Evolutionary conservation across 1,284 basidiomycete genomes (phyloP), one percentile per base, ranked within the genome.

Genomic region (Bondarzewia mesenterica): DNA sequence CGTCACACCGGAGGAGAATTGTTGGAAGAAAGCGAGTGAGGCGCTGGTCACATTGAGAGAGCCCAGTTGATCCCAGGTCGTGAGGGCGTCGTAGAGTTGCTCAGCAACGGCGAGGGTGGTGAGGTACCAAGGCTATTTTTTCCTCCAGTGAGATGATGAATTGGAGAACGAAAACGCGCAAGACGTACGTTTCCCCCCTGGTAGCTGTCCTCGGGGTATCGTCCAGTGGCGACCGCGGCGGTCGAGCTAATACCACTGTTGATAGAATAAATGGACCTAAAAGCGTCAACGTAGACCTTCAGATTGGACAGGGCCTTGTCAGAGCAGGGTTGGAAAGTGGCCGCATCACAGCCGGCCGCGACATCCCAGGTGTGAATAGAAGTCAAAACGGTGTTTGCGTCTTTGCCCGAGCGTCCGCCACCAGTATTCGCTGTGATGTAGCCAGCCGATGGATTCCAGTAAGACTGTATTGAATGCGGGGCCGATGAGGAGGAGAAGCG

Each of bases 271-370:
- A 78, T 61, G 18, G 65, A 59, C 22, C 78, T 67, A 70, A 82
- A 80, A 0, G 75, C 64, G 53, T 80, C 74, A 48, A 75, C 71
- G 50, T 75, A 77, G 7, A 69, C 66, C 54, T 74, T 72, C 39
- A 78, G 64, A 54, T 72, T 80, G 1, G 77, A 69, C 36, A 80
- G 67, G 1, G 78, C 78, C 52, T 67, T 68, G 61, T 79, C 75
- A 0, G 78, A 80, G 56, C 78, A 81, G 1, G 79, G 79, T 58
- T 81, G 78, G 67, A 79, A 80, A 4, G 78, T 80, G 5, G 54
- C 57, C 0, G 66, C 60, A 47, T 78, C 75, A 53, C 78, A 80
- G 18, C 72, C 53, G 5, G 52, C 53, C 2, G 23, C 12, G 44
- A 53, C 44, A 23, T 54, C 53, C 52, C 52, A 54, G 16, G 69